Percentiles rank a stretch among this genome's conserved stretches.
phyloP scores from a whole-genome alignment of 495 filamentous ascomycete genomes.

The Annulohypoxylon maeteangense region DNA sequence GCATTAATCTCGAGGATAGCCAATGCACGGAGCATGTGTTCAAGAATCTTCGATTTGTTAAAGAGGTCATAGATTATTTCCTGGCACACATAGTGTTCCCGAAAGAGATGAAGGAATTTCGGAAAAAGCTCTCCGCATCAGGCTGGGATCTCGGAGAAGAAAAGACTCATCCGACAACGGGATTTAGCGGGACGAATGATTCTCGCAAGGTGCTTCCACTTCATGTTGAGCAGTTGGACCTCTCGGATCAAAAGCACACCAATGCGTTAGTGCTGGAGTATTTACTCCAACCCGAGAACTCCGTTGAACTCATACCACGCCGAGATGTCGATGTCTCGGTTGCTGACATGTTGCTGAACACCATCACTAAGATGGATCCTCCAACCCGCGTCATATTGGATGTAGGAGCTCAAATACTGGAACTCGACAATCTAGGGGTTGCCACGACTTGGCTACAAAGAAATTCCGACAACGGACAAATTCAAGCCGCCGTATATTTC shows the following conservation, averaged over 20 bases:
- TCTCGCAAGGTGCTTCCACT: conserved; percentile 67
- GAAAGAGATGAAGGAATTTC: conserved; percentile 71
- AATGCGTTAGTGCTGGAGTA: conserved; percentile 71
- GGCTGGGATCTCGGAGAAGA: conserved; percentile 72
- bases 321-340: conserved; percentile 29
- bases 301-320: conserved; percentile 47
- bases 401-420: conserved; percentile 78
- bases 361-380: conserved; percentile 52
- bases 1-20: conserved; percentile 70
- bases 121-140: conserved; percentile 71
- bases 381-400: conserved; percentile 72
- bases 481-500: conserved; percentile 66
- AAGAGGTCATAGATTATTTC: conserved; percentile 70
- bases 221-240: conserved; percentile 64
- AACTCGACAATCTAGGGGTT: conserved; percentile 67
- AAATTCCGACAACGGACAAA: conserved; percentile 34
- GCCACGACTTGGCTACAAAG: conserved; percentile 59
- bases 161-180: conserved; percentile 64
- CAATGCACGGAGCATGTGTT: conserved; percentile 59
- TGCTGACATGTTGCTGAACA: conserved; percentile 59
- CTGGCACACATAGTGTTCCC: conserved; percentile 71
- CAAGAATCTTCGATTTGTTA: conserved; percentile 62
- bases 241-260: conserved; percentile 66
- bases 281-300: conserved; percentile 68
- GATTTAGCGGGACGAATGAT: conserved; percentile 82